Base-by-base conservation (phyloP, 805 yeast genomes). In the Sugiyamaella smithiae region DNA sequence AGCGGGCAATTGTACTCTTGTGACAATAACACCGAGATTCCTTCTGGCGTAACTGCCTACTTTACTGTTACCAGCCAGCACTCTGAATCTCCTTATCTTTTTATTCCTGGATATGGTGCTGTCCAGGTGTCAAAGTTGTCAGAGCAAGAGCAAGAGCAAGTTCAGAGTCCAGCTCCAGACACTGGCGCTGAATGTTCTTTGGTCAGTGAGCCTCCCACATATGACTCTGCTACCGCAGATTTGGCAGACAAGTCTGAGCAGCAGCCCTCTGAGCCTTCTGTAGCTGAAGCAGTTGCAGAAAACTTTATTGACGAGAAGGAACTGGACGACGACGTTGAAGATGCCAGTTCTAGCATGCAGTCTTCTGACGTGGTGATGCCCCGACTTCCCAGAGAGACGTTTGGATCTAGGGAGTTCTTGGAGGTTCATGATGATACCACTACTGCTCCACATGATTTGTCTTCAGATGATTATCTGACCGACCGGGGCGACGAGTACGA, bases 401-500 rank as follows among this genome's bases (percentile, higher is more conserved):
- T 17, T 4, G 4, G 28, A 14, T 38, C 43, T 4, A 24, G 29
- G 6, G 43, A 38, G 26, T 22, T 38, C 16, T 20, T 35, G 4
- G 38, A 35, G 7, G 19, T 20, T 19, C 38, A 35, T 7, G 38
- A 35, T 11, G 38, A 35, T 19, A 16, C 9, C 38, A 5, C 3
- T 16, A 12, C 22, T 19, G 33, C 33, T 5, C 7, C 12, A 4
- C 22, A 35, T 12, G 5, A 14, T 16, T 14, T 19, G 22, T 35
- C 38, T 3, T 14, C 16, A 11, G 38, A 35, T 16, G 37, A 32
- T 7, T 35, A 14, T 11, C 23, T 38, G 19, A 42, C 31, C 31
- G 36, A 44, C 23, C 26, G 42, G 9, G 51, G 36, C 9, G 43
- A 32, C 16, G 55, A 48, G 7, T 45, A 45, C 28, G 51, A 47